Evolutionary conservation across 2,329 filamentous ascomycete genomes (phyloP).

Genomic region (Coniochaeta sp.): DNA sequence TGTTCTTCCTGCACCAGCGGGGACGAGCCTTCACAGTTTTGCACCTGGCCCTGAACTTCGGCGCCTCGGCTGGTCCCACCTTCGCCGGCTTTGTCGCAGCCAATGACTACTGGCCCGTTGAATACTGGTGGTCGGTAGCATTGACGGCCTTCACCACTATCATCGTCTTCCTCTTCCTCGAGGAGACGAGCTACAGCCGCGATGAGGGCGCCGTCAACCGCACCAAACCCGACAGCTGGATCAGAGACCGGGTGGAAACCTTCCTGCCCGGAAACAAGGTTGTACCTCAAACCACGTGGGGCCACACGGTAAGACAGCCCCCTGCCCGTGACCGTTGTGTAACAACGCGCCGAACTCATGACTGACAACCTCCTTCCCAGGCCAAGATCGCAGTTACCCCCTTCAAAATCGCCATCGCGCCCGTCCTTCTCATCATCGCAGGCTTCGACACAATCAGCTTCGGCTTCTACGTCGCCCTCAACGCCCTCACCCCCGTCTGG

Average conservation of each 20-base stretch:
- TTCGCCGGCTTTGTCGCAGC: slow-evolving; percentile 31
- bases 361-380: too few species aligned
- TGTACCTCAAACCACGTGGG: slow-evolving; percentile 7
- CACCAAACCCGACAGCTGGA: slow-evolving; percentile 11
- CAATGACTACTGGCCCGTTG: slow-evolving; percentile 24
- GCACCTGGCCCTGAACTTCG: slow-evolving; percentile 27
- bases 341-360: too few species aligned
- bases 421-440: slow-evolving; percentile 29
- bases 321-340: neutral
- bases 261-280: slow-evolving; percentile 20
- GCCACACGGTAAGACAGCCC: slow-evolving; percentile 7
- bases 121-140: slow-evolving; percentile 37
- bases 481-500: slow-evolving; percentile 27
- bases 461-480: slow-evolving; percentile 25
- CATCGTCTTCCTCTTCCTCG: slow-evolving; percentile 27
- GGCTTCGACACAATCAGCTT: slow-evolving; percentile 28
- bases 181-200: slow-evolving; percentile 30
- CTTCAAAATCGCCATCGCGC: slow-evolving; percentile 22
- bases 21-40: slow-evolving; percentile 30
- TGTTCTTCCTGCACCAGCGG: slow-evolving; percentile 35
- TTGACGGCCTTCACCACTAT: slow-evolving; percentile 25
- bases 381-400: slow-evolving; percentile 13
- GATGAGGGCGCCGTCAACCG: slow-evolving; percentile 13
- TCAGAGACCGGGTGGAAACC: slow-evolving; percentile 20
- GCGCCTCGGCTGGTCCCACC: slow-evolving; percentile 27